Evolutionary conservation across 768 basidiomycete genomes (phyloP).

Genomic region (Phaeotremella skinneri): DNA sequence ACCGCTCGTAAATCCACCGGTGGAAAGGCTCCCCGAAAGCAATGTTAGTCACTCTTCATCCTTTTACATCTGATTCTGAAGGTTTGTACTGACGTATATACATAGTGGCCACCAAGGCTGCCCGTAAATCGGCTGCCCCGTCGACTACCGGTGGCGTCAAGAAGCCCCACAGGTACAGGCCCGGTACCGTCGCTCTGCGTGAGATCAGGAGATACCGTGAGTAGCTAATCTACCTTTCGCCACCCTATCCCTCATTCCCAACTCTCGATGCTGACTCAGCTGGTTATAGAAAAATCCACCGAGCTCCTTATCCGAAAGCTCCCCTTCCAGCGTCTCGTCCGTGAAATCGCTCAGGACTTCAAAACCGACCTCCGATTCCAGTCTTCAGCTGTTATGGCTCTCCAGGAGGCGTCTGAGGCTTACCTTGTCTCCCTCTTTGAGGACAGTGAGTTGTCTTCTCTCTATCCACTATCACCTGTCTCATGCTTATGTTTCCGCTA

Average conservation of each 20-base stretch:
- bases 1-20: slow-evolving; percentile 84
- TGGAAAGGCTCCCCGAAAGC: slow-evolving; percentile 58
- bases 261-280: neutral
- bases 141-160: slow-evolving; percentile 53
- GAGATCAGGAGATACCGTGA: slow-evolving; percentile 56
- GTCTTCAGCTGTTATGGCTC: slow-evolving; percentile 58
- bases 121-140: slow-evolving; percentile 52
- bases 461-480: slow-evolving; percentile 1
- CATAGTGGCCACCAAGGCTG: slow-evolving; percentile 61
- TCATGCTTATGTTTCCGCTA: neutral
- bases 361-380: slow-evolving; percentile 62
- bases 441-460: slow-evolving; percentile 61
- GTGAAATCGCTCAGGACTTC: slow-evolving; percentile 80
- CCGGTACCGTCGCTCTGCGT: slow-evolving; percentile 57
- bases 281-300: slow-evolving; percentile 53
- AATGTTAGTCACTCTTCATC: slow-evolving; percentile 24
- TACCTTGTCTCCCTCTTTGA: slow-evolving; percentile 73
- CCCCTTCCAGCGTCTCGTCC: slow-evolving; percentile 68
- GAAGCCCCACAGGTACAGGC: slow-evolving; percentile 55
- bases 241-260: slow-evolving; percentile 44
- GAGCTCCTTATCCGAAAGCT: slow-evolving; percentile 60
- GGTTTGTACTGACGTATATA: slow-evolving; percentile 1
- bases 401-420: slow-evolving; percentile 61
- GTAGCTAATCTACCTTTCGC: slow-evolving; percentile 50
- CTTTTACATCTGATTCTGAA: neutral